These are phyloP conservation scores for Nothomitra cinnamomea DNA, from an alignment of 2,329 filamentous ascomycete genomes.

Conservation along the genomic window DNA sequence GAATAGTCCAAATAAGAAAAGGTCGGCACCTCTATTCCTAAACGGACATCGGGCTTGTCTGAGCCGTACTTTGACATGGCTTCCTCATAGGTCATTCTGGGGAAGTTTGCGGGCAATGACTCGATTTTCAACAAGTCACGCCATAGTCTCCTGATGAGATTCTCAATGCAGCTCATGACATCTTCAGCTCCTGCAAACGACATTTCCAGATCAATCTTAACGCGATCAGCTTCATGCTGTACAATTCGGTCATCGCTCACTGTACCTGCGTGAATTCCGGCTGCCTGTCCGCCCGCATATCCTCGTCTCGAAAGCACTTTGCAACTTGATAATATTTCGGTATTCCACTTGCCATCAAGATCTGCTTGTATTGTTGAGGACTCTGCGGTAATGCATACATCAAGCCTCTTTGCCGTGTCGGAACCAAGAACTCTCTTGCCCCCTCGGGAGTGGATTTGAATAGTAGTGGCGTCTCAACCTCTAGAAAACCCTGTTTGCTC, in stretches of 20 bases:
- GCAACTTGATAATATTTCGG: conserved; percentile 81
- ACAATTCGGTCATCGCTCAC: neutral
- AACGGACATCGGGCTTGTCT: conserved; percentile 83
- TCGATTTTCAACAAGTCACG: conserved; percentile 27
- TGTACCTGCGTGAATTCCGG: conserved; percentile 88
- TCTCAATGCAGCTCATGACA: conserved; percentile 45
- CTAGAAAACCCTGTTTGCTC: conserved; percentile 42
- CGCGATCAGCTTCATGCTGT: neutral
- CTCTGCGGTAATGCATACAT: conserved; percentile 92
- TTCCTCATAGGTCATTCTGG: conserved; percentile 50
- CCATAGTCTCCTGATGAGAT: conserved; percentile 39
- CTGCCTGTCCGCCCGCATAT: conserved; percentile 78
- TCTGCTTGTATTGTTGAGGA: conserved; percentile 96
- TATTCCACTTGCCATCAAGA: conserved; percentile 83
- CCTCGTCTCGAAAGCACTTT: conserved; percentile 88
- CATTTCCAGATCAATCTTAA: conserved; percentile 85
- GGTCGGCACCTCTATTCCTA: conserved; percentile 43
- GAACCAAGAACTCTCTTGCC: conserved; percentile 85
- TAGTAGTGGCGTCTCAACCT: conserved; percentile 82
- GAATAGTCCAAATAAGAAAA: neutral
- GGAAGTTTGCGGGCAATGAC: conserved; percentile 31
- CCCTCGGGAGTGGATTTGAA: conserved; percentile 98
- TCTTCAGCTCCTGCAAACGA: conserved; percentile 58
- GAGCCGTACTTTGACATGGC: conserved; percentile 69
- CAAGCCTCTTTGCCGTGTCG: conserved; percentile 55